Percentiles rank a stretch among this genome's conserved stretches.
phyloP scores from a whole-genome alignment of 805 yeast genomes.

The Candida fluviatilis region DNA sequence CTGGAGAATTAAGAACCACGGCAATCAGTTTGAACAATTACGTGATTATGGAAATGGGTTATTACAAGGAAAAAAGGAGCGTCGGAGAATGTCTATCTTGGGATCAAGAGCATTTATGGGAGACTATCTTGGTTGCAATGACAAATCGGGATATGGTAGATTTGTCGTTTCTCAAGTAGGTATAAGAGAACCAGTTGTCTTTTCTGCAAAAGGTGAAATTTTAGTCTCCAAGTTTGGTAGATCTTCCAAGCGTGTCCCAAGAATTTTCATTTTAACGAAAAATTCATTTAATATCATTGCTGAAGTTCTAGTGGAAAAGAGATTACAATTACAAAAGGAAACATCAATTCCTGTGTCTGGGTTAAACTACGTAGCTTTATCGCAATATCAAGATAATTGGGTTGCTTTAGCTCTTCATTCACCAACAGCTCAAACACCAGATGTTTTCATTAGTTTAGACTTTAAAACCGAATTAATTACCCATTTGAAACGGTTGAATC shows the following conservation, averaged over 20 bases:
- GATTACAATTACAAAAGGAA: constrained; percentile 57
- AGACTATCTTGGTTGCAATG: constrained; percentile 88
- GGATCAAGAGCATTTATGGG: constrained; percentile 91
- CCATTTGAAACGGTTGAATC: constrained; percentile 60
- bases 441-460: constrained; percentile 70
- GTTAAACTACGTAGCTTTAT: constrained; percentile 62
- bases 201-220: constrained; percentile 79
- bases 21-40: constrained; percentile 76
- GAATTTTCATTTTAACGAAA: constrained; percentile 68
- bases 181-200: constrained; percentile 64
- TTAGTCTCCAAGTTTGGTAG: constrained; percentile 87
- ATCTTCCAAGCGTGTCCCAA: constrained; percentile 73
- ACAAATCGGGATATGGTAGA: constrained; percentile 63
- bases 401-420: constrained; percentile 56
- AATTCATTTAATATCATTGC: constrained; percentile 64
- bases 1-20: constrained; percentile 77
- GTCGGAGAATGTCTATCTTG: constrained; percentile 80
- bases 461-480: constrained; percentile 89
- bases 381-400: constrained; percentile 90
- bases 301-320: constrained; percentile 61
- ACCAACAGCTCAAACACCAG: constrained; percentile 58
- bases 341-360: constrained; percentile 53
- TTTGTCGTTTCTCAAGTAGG: constrained; percentile 68
- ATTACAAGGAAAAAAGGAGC: constrained; percentile 73
- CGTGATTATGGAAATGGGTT: constrained; percentile 79